These are phyloP conservation scores for Chaetomiaceae sp. DNA, from an alignment of 2,329 filamentous ascomycete genomes.

Conservation along the genomic window DNA sequence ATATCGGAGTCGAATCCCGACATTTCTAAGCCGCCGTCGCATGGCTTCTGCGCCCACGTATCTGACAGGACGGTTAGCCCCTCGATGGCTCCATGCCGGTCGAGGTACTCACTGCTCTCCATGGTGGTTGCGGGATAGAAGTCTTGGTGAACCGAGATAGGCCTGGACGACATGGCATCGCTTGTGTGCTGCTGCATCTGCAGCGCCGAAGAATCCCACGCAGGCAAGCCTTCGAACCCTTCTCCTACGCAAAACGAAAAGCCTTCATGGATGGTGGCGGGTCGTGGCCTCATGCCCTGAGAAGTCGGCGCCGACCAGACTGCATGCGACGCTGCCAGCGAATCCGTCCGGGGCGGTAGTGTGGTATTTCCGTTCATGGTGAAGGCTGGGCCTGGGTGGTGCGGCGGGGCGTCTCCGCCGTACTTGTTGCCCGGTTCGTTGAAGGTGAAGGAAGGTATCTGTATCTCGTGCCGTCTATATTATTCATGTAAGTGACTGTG, in stretches of 20 bases:
- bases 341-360: conserved; percentile 45
- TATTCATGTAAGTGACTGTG: conserved; percentile 36
- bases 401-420: conserved; percentile 41
- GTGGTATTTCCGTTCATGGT: conserved; percentile 53
- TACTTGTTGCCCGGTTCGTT: conserved; percentile 45
- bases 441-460: conserved; percentile 48
- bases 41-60: conserved; percentile 52
- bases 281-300: conserved; percentile 48
- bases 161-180: conserved; percentile 49
- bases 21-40: conserved; percentile 54
- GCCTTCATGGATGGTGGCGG: conserved; percentile 57
- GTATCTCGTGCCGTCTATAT: conserved; percentile 45
- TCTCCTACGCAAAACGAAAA: conserved; percentile 57
- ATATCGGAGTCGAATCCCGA: conserved; percentile 54
- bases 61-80: conserved; percentile 32
- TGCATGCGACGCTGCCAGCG: conserved; percentile 41
- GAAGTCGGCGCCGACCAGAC: conserved; percentile 55
- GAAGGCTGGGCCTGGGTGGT: conserved; percentile 41
- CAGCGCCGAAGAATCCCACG: conserved; percentile 55
- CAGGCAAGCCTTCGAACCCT: conserved; percentile 47
- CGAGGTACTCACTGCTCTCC: conserved; percentile 44
- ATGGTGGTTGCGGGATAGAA: conserved; percentile 49
- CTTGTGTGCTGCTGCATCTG: conserved; percentile 48
- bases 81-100: conserved; percentile 5
- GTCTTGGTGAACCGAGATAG: conserved; percentile 56